Conservation (phyloP, 2,329 filamentous ascomycete genomes). For the Venturia asperata region DNA sequence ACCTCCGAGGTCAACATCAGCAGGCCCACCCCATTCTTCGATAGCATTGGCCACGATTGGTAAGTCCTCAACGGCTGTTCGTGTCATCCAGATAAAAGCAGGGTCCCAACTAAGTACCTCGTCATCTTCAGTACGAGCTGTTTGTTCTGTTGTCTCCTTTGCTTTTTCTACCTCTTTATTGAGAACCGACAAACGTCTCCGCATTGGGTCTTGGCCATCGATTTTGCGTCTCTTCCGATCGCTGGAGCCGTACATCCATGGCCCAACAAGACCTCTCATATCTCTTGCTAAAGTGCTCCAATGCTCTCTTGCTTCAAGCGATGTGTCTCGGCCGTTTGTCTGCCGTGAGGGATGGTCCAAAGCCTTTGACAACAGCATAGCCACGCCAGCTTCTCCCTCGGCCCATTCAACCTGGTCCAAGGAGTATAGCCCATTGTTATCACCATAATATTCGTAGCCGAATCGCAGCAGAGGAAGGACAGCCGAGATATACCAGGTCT, state of each 20-base stretch:
- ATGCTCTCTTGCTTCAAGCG: constrained; percentile 18
- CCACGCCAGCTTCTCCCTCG: constrained; percentile 52
- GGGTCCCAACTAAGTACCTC: constrained; percentile 56
- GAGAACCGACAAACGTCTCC: not conserved
- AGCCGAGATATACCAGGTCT: constrained; percentile 61
- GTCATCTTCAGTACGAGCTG: constrained; percentile 22
- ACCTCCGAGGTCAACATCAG: constrained; percentile 61
- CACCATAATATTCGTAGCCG: constrained; percentile 62
- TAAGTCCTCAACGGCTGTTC: constrained; percentile 55
- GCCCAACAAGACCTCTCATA: constrained; percentile 59
- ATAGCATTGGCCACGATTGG: constrained; percentile 55
- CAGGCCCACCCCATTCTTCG: constrained; percentile 66
- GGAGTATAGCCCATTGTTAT: constrained; percentile 42
- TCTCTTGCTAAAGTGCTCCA: constrained; percentile 51
- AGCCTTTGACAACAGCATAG: constrained; percentile 55
- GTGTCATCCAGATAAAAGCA: constrained; percentile 59
- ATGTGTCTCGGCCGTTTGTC: constrained; percentile 24
- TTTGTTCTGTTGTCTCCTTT: constrained; percentile 33
- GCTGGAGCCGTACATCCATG: constrained; percentile 63
- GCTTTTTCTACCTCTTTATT: constrained; percentile 7
- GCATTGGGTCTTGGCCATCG: constrained; percentile 23
- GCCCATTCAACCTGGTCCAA: constrained; percentile 59
- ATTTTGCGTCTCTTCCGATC: constrained; percentile 50
- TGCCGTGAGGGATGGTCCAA: constrained; percentile 31
- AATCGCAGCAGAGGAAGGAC: constrained; percentile 62